Evolutionary conservation across 129 eudicot genomes (phyloP).

Genomic region (Oenanthe sinensis): DNA sequence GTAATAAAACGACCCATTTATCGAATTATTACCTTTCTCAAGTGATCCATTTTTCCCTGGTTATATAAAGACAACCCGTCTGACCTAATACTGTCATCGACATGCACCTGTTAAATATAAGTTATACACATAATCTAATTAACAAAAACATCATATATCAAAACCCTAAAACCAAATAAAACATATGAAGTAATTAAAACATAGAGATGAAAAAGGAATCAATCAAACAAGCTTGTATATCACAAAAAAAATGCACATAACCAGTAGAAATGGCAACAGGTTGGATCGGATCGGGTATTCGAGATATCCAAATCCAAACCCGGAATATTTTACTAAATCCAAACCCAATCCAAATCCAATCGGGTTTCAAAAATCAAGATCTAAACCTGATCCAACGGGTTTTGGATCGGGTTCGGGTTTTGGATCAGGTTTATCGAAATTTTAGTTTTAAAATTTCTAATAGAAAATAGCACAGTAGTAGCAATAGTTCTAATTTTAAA

Average conservation of each 20-base stretch:
- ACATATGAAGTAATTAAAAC: background rate
- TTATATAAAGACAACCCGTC: slow-evolving; percentile 3
- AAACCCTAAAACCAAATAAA: background rate
- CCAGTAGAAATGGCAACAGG: too few relatives aligned
- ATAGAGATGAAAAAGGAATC: background rate
- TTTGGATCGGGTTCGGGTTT: too few relatives aligned
- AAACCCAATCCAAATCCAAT: too few relatives aligned
- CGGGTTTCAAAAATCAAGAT: too few relatives aligned
- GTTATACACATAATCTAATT: background rate
- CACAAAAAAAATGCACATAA: background rate
- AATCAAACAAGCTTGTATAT: background rate
- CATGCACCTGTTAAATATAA: slow-evolving; percentile 39
- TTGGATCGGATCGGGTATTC: too few relatives aligned
- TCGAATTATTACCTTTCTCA: slow-evolving; percentile 45
- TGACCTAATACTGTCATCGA: slow-evolving; percentile 28
- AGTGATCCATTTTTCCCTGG: slow-evolving; percentile 18
- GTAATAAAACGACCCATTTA: background rate
- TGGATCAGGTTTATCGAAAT: too few relatives aligned
- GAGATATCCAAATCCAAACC: too few relatives aligned
- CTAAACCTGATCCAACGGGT: too few relatives aligned
- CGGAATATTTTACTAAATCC: too few relatives aligned
- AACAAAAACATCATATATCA: background rate
- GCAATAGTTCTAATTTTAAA: too few relatives aligned
- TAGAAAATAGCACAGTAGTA: too few relatives aligned
- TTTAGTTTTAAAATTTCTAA: too few relatives aligned